Evolutionary conservation across 2,329 filamentous ascomycete genomes (phyloP).

Genomic region (Incumbomyces delicatus): DNA sequence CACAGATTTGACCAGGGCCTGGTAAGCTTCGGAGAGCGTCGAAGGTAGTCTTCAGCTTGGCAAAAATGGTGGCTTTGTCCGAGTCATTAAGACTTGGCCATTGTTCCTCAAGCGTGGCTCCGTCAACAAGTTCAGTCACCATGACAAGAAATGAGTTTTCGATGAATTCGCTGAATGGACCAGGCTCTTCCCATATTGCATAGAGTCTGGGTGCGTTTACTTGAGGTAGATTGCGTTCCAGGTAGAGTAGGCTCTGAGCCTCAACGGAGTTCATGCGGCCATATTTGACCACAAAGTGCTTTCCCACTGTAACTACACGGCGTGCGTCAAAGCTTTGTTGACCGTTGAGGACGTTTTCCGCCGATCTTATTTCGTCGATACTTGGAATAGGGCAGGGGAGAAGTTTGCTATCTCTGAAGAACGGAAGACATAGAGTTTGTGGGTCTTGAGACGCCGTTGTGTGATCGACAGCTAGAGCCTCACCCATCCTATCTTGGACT

Average conservation of each 20-base stretch:
- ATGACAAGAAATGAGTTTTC: neutral
- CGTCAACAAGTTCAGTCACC: neutral
- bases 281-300: neutral
- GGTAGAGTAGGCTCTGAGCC: slow-evolving; percentile 21
- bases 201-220: slow-evolving; percentile 25
- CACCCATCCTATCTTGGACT: too few relatives aligned
- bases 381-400: too few relatives aligned
- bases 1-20: neutral
- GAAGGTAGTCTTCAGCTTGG: neutral
- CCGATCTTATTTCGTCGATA: too few relatives aligned
- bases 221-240: slow-evolving; percentile 23
- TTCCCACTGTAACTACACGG: neutral
- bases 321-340: neutral
- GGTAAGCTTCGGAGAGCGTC: neutral
- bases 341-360: too few relatives aligned
- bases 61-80: neutral
- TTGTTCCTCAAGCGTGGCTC: neutral
- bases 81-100: neutral
- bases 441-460: too few relatives aligned
- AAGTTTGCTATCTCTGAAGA: too few relatives aligned
- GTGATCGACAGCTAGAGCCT: too few relatives aligned
- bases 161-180: neutral
- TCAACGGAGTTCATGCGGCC: neutral
- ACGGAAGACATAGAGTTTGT: too few relatives aligned
- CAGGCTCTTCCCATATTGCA: slow-evolving; percentile 19